phyloP scores from a whole-genome alignment of 129 eudicot species.

The Tagetes erecta region DNA sequence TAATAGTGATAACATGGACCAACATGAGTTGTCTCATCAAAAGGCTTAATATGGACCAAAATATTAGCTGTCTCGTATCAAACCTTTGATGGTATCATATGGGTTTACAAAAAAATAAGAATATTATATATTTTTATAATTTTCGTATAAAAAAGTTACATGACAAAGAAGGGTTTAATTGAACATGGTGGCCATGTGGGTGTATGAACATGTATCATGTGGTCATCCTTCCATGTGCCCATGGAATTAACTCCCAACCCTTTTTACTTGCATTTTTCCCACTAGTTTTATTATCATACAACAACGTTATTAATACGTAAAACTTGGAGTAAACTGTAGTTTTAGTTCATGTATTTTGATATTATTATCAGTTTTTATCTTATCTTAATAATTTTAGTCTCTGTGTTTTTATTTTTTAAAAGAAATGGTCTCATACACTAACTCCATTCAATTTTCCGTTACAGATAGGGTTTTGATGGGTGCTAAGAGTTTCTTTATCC shows the following conservation, averaged over 20 bases:
- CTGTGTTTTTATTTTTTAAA: too few relatives aligned
- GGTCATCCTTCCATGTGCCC: slow-evolving; percentile 72
- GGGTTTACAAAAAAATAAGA: slow-evolving; percentile 6
- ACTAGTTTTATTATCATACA: slow-evolving; percentile 10
- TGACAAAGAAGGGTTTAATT: slow-evolving; percentile 46
- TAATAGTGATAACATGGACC: slow-evolving; percentile 52
- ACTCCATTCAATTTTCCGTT: too few relatives aligned
- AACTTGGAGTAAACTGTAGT: too few relatives aligned
- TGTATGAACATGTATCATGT: slow-evolving; percentile 61
- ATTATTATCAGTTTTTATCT: too few relatives aligned
- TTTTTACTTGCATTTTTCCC: slow-evolving; percentile 18
- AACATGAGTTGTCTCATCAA: slow-evolving; percentile 56
- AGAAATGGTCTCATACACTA: too few relatives aligned
- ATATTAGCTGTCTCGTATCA: slow-evolving; percentile 43
- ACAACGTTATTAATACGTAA: not conserved
- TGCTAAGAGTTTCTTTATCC: too few relatives aligned
- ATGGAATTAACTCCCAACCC: not conserved
- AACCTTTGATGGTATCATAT: slow-evolving; percentile 39
- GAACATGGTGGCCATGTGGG: slow-evolving; percentile 86
- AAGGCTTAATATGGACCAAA: slow-evolving; percentile 39
- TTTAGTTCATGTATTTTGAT: too few relatives aligned
- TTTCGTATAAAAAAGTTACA: slow-evolving; percentile 30
- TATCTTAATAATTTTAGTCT: too few relatives aligned
- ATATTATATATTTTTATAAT: not conserved
- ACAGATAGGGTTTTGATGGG: too few relatives aligned